Percentiles rank a stretch among this genome's conserved stretches.
These are phyloP conservation scores for Phytophthora quininea DNA, from an alignment of 352 stramenopile genomes.

Conservation along the genomic window DNA sequence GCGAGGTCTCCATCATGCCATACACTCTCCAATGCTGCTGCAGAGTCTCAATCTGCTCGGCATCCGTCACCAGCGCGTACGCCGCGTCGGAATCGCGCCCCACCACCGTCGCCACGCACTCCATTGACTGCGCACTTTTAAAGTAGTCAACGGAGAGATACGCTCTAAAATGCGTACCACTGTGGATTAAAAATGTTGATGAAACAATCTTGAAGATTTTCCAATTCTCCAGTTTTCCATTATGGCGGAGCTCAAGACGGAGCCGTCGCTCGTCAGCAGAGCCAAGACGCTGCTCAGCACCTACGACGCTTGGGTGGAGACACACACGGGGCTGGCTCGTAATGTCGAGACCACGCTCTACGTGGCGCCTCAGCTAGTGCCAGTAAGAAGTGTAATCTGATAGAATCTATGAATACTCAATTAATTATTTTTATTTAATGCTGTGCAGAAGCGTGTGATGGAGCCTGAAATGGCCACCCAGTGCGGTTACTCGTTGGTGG, in stretches of 20 bases:
- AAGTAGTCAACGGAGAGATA: background rate
- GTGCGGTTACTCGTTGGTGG: slow-evolving; percentile 79
- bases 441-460: slow-evolving; percentile 49
- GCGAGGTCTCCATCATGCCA: slow-evolving; percentile 20
- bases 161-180: no score
- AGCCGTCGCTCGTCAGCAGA: slow-evolving; percentile 9
- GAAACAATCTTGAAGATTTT: slow-evolving; percentile 2
- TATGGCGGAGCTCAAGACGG: no score
- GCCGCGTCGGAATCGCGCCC: slow-evolving; percentile 17
- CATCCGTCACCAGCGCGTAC: slow-evolving; percentile 35
- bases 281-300: slow-evolving; percentile 26
- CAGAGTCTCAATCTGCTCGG: slow-evolving; percentile 17
- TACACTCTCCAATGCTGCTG: slow-evolving; percentile 34
- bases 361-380: slow-evolving; percentile 78
- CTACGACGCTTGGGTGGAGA: slow-evolving; percentile 77
- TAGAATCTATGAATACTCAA: background rate
- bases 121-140: background rate
- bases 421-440: background rate
- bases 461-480: slow-evolving; percentile 76
- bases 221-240: background rate
- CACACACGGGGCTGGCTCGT: slow-evolving; percentile 61
- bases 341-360: slow-evolving; percentile 84
- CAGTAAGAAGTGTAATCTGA: slow-evolving; percentile 27
- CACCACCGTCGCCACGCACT: slow-evolving; percentile 12
- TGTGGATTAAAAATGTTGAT: background rate